Evolutionary conservation across 1,284 basidiomycete genomes (phyloP).

Genomic region (Ustilago bromivora): DNA sequence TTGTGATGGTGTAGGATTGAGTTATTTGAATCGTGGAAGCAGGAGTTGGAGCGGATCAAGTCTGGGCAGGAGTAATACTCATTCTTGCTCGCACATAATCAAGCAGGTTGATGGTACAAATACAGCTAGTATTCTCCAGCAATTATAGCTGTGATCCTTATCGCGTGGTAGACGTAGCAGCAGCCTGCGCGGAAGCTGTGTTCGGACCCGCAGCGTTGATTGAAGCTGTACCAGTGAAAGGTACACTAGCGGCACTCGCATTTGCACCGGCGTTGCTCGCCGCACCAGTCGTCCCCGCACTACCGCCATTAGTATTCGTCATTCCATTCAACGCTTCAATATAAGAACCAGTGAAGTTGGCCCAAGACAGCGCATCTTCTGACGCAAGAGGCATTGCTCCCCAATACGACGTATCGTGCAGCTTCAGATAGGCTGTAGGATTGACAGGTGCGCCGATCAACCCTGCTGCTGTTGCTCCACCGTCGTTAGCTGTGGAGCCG

Average conservation of each 20-base stretch:
- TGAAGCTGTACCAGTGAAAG: background rate
- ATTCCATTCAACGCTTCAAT: constrained; percentile 52
- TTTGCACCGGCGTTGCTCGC: background rate
- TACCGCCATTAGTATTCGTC: constrained; percentile 6
- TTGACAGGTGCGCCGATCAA: constrained; percentile 19
- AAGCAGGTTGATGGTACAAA: constrained; percentile 7
- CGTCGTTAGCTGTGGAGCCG: background rate
- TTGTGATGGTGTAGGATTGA: constrained; percentile 23
- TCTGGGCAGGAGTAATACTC: constrained; percentile 31
- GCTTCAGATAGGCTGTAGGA: constrained; percentile 42
- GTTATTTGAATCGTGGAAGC: constrained; percentile 60
- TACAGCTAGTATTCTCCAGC: constrained; percentile 10
- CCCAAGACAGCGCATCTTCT: constrained; percentile 48
- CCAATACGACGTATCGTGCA: constrained; percentile 56
- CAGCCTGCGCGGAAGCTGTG: background rate
- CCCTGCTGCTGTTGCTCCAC: background rate
- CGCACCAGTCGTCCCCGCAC: background rate
- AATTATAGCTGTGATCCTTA: background rate
- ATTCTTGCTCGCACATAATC: background rate
- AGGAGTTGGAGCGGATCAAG: constrained; percentile 58
- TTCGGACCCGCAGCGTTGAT: background rate
- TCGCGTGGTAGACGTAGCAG: background rate
- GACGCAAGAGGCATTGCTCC: constrained; percentile 51
- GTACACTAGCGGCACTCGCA: background rate
- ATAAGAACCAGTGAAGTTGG: constrained; percentile 52